Conservation (phyloP, 106 monocot species). For the Apostasia ramifera region DNA sequence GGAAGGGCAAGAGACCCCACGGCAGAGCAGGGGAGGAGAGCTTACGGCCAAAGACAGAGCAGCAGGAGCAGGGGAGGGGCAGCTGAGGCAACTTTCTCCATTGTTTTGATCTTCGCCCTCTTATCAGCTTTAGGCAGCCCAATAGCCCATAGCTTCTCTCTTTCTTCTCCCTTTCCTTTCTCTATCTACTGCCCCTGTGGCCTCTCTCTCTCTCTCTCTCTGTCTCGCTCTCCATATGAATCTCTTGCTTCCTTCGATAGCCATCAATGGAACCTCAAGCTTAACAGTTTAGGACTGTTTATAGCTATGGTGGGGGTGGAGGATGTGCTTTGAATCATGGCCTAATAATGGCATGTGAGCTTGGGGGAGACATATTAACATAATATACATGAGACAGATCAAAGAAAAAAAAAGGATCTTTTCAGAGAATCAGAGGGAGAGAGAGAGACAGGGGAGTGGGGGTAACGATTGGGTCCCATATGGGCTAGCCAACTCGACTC, state of each 20-base stretch:
- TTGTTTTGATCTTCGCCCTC: background rate
- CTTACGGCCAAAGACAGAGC: conserved; percentile 1
- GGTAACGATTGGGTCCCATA: too few species aligned
- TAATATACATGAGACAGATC: background rate
- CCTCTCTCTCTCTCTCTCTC: background rate
- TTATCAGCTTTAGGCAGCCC: background rate
- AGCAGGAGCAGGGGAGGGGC: background rate
- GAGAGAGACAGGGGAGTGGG: too few species aligned
- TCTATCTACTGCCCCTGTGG: background rate
- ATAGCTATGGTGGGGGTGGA: background rate
- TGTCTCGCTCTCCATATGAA: background rate
- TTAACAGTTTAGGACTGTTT: background rate
- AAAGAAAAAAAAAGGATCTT: background rate
- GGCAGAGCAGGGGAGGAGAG: background rate
- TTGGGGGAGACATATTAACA: background rate
- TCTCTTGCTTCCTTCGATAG: background rate
- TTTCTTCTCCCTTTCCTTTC: background rate
- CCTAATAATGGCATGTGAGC: background rate
- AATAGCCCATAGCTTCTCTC: background rate
- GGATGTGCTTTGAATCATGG: background rate
- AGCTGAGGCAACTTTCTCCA: background rate
- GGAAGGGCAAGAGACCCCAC: background rate
- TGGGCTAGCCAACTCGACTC: too few species aligned
- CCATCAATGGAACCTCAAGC: background rate
- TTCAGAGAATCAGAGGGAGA: background rate